A percentile compares a stretch with the other conserved stretches of the same genome.
phyloP scores from a whole-genome alignment of 495 filamentous ascomycete genomes.

The Podospora conica region DNA sequence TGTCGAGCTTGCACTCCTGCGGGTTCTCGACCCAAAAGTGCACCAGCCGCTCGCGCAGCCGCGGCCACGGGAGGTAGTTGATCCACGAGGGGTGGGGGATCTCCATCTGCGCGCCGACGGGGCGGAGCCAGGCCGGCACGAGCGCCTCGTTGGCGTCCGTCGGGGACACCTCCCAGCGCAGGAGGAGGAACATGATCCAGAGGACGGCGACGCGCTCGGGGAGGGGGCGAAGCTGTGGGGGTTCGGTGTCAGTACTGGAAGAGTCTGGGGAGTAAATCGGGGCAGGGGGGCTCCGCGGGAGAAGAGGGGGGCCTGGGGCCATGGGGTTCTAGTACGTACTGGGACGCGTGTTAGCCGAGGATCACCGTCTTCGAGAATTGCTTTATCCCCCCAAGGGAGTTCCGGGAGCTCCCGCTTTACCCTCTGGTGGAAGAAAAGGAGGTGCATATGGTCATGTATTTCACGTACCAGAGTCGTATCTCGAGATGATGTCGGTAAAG shows the following conservation, averaged over 20 bases:
- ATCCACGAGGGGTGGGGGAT: conserved; percentile 68
- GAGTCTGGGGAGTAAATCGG: too few species aligned
- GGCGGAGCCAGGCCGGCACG: conserved; percentile 60
- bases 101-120: conserved; percentile 54
- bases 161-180: conserved; percentile 75
- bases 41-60: conserved; percentile 60
- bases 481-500: conserved; percentile 71
- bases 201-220: conserved; percentile 74
- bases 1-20: conserved; percentile 53
- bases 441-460: too few species aligned
- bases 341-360: too few species aligned
- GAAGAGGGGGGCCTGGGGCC: too few species aligned
- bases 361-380: too few species aligned
- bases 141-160: conserved; percentile 68
- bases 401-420: too few species aligned
- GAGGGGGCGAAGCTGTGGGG: conserved; percentile 53
- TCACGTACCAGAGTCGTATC: too few species aligned
- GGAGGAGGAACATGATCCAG: conserved; percentile 76
- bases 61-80: conserved; percentile 69
- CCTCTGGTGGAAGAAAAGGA: too few species aligned
- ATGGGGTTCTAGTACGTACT: too few species aligned
- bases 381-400: too few species aligned
- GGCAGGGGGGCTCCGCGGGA: too few species aligned
- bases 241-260: too few species aligned
- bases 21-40: conserved; percentile 34